These are phyloP conservation scores for Chytridiales sp. DNA, from an alignment of 371 early-diverging fungal species.

Conservation along the genomic window DNA sequence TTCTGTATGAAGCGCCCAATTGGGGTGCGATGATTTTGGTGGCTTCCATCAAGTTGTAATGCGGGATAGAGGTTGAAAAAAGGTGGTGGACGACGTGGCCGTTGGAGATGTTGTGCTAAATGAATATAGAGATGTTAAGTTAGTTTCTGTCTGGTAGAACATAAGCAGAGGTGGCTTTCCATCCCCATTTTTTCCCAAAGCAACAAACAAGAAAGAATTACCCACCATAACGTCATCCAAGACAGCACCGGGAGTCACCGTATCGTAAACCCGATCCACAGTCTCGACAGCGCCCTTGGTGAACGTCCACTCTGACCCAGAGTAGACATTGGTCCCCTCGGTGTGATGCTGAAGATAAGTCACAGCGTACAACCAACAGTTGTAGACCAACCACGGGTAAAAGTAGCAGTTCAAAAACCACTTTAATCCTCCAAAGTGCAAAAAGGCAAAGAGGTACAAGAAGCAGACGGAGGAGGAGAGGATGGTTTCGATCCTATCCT, in stretches of 20 bases:
- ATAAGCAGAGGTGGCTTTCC: too few relatives aligned
- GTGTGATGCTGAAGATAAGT: constrained; percentile 43
- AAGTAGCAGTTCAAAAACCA: constrained; percentile 21
- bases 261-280: constrained; percentile 41
- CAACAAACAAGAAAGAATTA: too few relatives aligned
- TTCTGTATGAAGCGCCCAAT: constrained; percentile 26
- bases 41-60: constrained; percentile 41
- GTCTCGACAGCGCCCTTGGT: constrained; percentile 37
- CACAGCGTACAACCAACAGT: constrained; percentile 40
- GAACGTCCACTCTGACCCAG: constrained; percentile 38
- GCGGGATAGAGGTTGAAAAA: constrained; percentile 40
- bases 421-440: constrained; percentile 15
- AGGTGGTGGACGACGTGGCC: constrained; percentile 45
- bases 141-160: too few relatives aligned
- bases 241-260: constrained; percentile 17
- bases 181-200: too few relatives aligned
- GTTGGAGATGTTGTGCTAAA: constrained; percentile 42
- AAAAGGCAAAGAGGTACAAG: constrained; percentile 20
- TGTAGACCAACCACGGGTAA: constrained; percentile 39
- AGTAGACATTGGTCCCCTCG: constrained; percentile 30
- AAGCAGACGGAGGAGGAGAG: constrained; percentile 25
- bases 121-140: neutral
- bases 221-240: constrained; percentile 27
- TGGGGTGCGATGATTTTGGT: constrained; percentile 23
- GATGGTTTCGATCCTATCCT: constrained; percentile 26